Base-by-base conservation (phyloP, 108 stramenopile genomes). In the Skeletonema menzelii region DNA sequence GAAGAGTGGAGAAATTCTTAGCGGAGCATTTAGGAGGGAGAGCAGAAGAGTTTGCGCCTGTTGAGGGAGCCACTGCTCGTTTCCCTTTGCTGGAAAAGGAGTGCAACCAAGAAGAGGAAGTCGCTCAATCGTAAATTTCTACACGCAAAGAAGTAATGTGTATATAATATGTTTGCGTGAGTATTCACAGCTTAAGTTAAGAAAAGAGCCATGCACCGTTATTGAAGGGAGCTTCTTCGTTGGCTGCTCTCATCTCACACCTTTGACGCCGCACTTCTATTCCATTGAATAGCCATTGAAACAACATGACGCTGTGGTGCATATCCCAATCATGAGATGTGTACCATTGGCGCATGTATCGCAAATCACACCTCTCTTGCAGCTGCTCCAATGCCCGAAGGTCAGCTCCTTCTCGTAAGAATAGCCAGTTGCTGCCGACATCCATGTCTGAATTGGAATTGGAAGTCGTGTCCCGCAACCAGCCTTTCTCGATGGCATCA, bases 1-100 rank as follows among this genome's bases (percentile, higher is more conserved):
- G 69, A n/a, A 61, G 84, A 12, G 84, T 70, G 14, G 87, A 79
- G 35, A 6, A 38, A 12, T 80, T 80, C 47, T 66, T 80, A 27
- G 69, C 67, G 11, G 65, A 74, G 35, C 80, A 80, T 66, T 49
- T 74, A 40, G 55, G 79, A 4, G 79, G 73, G 8, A 65, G 68
- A 15, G 68, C 73, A 15, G 68, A 73, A 38, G 68, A 73, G 20
- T 71, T 78, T 28, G 40, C 38, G 28, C 70, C 59, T 11, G 69
- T 65, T n/a, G 70, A 70, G 35, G 77, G 77, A 13, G 58, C 77
- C 13, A 78, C 77, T 14, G 77, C 77, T 6, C 12, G 2, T 15
- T 78, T 78, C 14, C 77, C 77, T 14, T 62, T 78, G 55, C 27
- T 78, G n/a, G 70, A 78, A 47, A 70, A 67, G 67, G 30, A 67